These are phyloP conservation scores for Funneliformis geosporum DNA, from an alignment of 192 early-diverging fungal genomes.

Conservation along the genomic window DNA sequence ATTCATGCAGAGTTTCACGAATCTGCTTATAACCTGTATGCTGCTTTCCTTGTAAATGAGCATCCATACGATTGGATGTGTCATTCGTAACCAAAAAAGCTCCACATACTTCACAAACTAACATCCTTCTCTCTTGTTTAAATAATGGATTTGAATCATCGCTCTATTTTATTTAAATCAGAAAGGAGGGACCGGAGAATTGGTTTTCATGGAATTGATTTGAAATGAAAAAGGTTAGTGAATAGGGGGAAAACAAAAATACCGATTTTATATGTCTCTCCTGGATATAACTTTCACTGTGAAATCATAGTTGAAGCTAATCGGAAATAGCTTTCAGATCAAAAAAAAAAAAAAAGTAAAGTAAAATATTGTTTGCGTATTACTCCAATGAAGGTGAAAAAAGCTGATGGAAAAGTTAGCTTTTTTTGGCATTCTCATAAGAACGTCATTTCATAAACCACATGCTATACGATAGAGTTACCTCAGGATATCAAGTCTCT, in stretches of 20 bases:
- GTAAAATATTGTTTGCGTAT: not conserved
- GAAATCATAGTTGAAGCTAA: not conserved
- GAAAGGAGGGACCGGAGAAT: conserved; percentile 34
- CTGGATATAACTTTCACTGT: not conserved
- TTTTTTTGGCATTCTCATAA: not conserved
- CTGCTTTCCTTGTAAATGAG: conserved; percentile 83
- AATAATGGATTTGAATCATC: conserved; percentile 65
- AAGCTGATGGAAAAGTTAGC: not conserved
- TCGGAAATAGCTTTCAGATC: conserved; percentile 3
- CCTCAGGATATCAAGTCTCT: not conserved
- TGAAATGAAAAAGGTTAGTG: conserved; percentile 28
- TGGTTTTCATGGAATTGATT: conserved; percentile 31
- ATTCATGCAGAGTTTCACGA: conserved; percentile 71
- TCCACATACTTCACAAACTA: conserved; percentile 83
- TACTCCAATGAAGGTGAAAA: not conserved
- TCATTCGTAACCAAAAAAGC: conserved; percentile 84
- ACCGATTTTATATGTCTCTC: conserved; percentile 23
- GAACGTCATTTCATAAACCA: not conserved
- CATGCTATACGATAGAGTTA: conserved; percentile 10
- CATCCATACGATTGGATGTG: conserved; percentile 76
- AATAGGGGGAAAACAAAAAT: conserved; percentile 20
- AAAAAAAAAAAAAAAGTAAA: no score
- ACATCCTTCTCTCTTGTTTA: conserved; percentile 71
- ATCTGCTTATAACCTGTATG: conserved; percentile 81
- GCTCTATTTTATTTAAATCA: conserved; percentile 37